phyloP scores from a whole-genome alignment of 768 basidiomycete species.

The Lentinula lateritia region DNA sequence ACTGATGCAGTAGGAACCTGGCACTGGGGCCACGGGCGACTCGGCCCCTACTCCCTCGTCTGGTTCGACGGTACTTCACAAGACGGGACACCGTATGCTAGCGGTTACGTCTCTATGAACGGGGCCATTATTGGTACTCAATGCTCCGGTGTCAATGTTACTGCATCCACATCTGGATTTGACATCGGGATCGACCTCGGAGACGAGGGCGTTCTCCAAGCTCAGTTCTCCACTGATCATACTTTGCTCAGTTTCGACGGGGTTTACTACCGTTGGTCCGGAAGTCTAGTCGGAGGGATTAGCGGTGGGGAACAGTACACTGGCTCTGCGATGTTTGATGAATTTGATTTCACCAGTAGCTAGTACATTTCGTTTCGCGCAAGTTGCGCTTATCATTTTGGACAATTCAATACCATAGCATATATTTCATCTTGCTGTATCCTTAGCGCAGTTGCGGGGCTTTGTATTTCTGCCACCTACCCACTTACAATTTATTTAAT shows the following conservation, averaged over 20 bases:
- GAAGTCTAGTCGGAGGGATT: background rate
- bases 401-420: too few species aligned
- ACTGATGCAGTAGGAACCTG: constrained; percentile 7
- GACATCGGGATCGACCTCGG: constrained; percentile 1
- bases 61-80: constrained; percentile 12
- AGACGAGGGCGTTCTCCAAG: background rate
- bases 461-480: too few species aligned
- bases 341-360: background rate
- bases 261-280: background rate
- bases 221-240: background rate
- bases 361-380: background rate
- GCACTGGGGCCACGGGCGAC: constrained; percentile 16
- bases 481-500: too few species aligned
- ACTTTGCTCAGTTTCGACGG: background rate
- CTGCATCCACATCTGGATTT: background rate
- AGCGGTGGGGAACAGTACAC: background rate
- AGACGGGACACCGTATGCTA: constrained; percentile 7
- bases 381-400: too few species aligned
- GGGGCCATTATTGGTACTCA: constrained; percentile 11
- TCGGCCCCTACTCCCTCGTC: constrained; percentile 15
- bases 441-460: too few species aligned
- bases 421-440: too few species aligned
- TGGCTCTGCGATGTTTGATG: constrained; percentile 2
- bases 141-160: constrained; percentile 16
- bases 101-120: constrained; percentile 11